Conservation (phyloP, 805 yeast genomes). For the Teunomyces barrocoloradensis region DNA sequence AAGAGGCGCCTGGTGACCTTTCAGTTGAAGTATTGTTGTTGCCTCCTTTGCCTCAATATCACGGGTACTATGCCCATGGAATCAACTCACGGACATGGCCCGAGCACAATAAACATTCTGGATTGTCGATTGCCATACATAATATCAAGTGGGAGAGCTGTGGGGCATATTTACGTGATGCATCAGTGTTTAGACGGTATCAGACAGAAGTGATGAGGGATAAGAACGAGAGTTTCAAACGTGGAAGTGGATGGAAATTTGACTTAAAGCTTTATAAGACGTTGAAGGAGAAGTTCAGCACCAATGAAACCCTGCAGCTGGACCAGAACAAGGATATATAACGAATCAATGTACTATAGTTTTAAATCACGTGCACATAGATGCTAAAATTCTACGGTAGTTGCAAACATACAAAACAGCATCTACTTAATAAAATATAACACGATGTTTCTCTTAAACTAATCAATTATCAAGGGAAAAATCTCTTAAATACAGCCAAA, state of each 20-base stretch:
- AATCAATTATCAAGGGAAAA: no score
- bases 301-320: not conserved
- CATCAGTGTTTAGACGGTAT: constrained; percentile 26
- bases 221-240: constrained; percentile 11
- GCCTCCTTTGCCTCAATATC: constrained; percentile 65
- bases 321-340: not conserved
- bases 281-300: constrained; percentile 23
- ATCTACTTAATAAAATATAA: no score
- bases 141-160: constrained; percentile 47
- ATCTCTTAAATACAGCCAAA: no score
- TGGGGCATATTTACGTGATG: constrained; percentile 28
- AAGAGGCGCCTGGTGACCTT: constrained; percentile 41
- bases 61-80: constrained; percentile 65
- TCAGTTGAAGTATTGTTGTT: constrained; percentile 59
- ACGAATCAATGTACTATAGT: not conserved
- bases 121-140: constrained; percentile 67
- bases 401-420: no score
- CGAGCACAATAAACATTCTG: constrained; percentile 58
- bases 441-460: no score
- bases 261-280: constrained; percentile 25
- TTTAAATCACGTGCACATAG: not conserved
- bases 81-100: constrained; percentile 75
- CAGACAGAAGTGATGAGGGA: constrained; percentile 22
- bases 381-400: no score
- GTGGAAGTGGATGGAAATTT: constrained; percentile 31